Base-by-base conservation (phyloP, 164 flowering plant genomes). In the Stephania japonica region DNA sequence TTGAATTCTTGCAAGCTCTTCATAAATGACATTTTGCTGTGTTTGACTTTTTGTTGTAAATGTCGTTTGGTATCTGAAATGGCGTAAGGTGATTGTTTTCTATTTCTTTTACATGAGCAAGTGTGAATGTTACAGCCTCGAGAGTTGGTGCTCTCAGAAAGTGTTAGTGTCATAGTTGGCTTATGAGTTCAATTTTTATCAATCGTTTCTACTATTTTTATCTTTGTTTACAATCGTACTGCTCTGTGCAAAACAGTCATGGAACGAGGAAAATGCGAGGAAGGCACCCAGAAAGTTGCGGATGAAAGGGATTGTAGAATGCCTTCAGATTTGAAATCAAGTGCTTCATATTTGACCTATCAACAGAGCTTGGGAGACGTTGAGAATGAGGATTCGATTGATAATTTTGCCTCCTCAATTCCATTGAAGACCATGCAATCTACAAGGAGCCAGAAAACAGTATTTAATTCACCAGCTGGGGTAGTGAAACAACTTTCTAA, bases 401-500 rank as follows among this genome's bases (percentile, higher is more conserved):
- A 63, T 66, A 47, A 67, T 13, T 38, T 88, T 76, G 83, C 76
- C 23, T 79, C 81, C 69, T 81, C 72, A 67, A 88, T 91, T 25
- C 94, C 91, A 5, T 79, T 69, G 64, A 87, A 85, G 78, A 76
- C 71, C 23, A 72, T 27, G 21, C 86, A 81, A 67, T 76, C 83
- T 66, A 71, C 79, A 32, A 71, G 62, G 61, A 65, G 65, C 43
- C 77, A 77, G 77, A 72, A 66, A 64, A 75, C 44, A 65, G 80
- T 75, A 73, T 42, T 6, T 65, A n/a, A 65, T 59, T 50, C 76
- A 49, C 66, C 78, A 7, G 21, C 67, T 6, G 47, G 62, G 67
- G 50, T 61, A 49, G 59, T 61, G 14, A 70, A 49, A 76, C 72
- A 78, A 44, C 70, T 74, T 27, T 47, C 72, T 27, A 65, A 71